phyloP scores from a whole-genome alignment of 2,329 filamentous ascomycete genomes.

The Phialemoniopsis sp. region DNA sequence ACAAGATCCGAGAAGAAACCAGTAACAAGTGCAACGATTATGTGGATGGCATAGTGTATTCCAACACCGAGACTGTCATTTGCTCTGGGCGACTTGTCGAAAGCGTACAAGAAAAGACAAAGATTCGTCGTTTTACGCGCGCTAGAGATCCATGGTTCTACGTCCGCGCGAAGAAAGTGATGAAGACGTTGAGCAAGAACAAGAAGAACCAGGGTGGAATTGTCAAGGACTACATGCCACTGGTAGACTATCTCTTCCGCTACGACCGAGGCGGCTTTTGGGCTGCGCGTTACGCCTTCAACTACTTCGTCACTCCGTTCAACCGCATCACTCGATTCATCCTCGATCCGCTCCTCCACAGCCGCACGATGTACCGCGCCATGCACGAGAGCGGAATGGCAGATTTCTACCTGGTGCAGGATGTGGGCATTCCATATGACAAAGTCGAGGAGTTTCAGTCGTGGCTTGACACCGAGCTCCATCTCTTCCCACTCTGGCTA shows the following conservation, averaged over 20 bases:
- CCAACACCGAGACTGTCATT: conserved; percentile 48
- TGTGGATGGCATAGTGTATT: conserved; percentile 66
- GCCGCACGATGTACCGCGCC: conserved; percentile 61
- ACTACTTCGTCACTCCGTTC: conserved; percentile 62
- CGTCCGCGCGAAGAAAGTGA: conserved; percentile 46
- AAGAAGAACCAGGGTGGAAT: background rate
- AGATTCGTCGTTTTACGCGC: conserved; percentile 46
- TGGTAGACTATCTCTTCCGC: conserved; percentile 66
- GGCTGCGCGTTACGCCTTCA: conserved; percentile 58
- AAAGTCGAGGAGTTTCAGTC: conserved; percentile 36
- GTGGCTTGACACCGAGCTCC: conserved; percentile 37
- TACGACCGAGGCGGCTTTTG: conserved; percentile 70
- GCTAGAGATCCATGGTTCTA: conserved; percentile 70
- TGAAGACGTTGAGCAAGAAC: background rate
- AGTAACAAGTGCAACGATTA: conserved; percentile 41
- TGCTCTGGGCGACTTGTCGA: conserved; percentile 57
- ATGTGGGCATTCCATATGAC: conserved; percentile 49
- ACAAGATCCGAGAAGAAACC: conserved; percentile 27
- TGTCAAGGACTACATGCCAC: conserved; percentile 49
- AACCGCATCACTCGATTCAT: conserved; percentile 57
- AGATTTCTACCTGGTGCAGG: conserved; percentile 61
- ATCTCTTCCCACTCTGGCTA: conserved; percentile 53
- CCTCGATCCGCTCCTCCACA: conserved; percentile 60
- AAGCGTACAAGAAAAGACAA: conserved; percentile 25
- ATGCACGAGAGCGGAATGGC: conserved; percentile 57